phyloP scores from a whole-genome alignment of 1,284 basidiomycete species.

The Naganishia cerealis region DNA sequence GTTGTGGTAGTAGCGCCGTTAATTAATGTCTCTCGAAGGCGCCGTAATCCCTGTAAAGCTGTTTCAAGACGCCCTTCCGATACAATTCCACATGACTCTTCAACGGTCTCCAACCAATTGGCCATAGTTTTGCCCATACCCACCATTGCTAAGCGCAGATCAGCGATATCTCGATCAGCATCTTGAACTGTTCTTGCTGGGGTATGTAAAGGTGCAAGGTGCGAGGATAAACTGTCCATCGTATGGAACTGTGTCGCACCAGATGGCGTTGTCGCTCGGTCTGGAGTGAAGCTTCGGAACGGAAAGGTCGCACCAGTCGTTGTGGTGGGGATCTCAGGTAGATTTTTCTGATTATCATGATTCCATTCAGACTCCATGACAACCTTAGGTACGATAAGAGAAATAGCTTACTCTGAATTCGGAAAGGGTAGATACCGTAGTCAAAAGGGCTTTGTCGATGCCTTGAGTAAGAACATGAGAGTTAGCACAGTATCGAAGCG shows the following conservation, averaged over 20 bases:
- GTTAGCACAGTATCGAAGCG: neutral
- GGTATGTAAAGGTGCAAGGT: neutral
- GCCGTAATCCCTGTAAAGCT: slow-evolving; percentile 27
- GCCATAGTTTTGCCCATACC: slow-evolving; percentile 35
- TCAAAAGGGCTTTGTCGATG: slow-evolving; percentile 52
- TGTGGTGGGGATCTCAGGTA: slow-evolving; percentile 67
- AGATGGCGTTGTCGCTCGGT: slow-evolving; percentile 4
- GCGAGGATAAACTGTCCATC: slow-evolving; percentile 14
- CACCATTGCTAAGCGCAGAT: slow-evolving; percentile 33
- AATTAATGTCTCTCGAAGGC: slow-evolving; percentile 25
- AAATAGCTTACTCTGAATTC: slow-evolving; percentile 47
- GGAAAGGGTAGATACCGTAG: slow-evolving; percentile 49
- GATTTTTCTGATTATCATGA: slow-evolving; percentile 63
- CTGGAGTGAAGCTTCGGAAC: slow-evolving; percentile 34
- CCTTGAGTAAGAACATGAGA: slow-evolving; percentile 10
- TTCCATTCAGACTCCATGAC: neutral
- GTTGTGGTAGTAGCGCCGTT: slow-evolving; percentile 25
- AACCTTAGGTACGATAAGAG: too few relatives aligned
- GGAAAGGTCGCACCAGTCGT: slow-evolving; percentile 45
- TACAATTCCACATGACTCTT: neutral
- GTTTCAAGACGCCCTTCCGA: neutral
- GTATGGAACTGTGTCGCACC: slow-evolving; percentile 12
- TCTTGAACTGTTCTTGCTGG: slow-evolving; percentile 25
- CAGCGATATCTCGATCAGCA: slow-evolving; percentile 33
- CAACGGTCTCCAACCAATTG: slow-evolving; percentile 25